Evolutionary conservation across 2,329 filamentous ascomycete species (phyloP).

Genomic region (Falciphora oryzae): DNA sequence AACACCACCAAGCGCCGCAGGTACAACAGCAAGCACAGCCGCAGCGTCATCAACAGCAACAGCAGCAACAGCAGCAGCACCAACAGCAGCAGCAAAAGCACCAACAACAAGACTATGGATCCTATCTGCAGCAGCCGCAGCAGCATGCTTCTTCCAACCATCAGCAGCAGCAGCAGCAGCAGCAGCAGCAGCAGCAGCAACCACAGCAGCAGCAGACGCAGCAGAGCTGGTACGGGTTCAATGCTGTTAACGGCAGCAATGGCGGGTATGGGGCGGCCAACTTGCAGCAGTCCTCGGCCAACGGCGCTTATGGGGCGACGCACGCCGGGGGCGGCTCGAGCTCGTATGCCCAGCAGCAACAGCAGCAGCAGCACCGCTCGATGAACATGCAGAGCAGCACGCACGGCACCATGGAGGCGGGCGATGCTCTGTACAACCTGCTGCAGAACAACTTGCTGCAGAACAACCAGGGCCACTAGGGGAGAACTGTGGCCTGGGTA

Average conservation of each 20-base stretch:
- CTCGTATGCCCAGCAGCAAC: slow-evolving; percentile 17
- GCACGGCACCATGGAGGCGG: slow-evolving; percentile 21
- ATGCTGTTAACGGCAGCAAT: slow-evolving; percentile 18
- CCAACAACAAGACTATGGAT: slow-evolving; percentile 23
- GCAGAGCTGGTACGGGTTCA: slow-evolving; percentile 30
- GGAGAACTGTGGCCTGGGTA: background rate
- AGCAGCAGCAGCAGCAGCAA: slow-evolving; percentile 7
- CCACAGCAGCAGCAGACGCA: slow-evolving; percentile 18
- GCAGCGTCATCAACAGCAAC: slow-evolving; percentile 14
- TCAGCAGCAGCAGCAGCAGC: slow-evolving; percentile 16
- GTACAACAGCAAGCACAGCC: slow-evolving; percentile 18
- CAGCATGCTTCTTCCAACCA: slow-evolving; percentile 13
- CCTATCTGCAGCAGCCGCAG: slow-evolving; percentile 18
- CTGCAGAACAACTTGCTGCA: slow-evolving; percentile 17
- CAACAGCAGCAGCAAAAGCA: slow-evolving; percentile 16
- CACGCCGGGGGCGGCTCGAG: slow-evolving; percentile 9
- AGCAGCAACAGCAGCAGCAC: slow-evolving; percentile 20
- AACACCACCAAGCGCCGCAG: slow-evolving; percentile 13
- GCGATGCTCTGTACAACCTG: slow-evolving; percentile 22
- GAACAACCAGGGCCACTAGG: slow-evolving; percentile 5
- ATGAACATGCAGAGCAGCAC: slow-evolving; percentile 22
- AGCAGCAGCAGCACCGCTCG: slow-evolving; percentile 18
- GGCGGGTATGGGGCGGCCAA: slow-evolving; percentile 18
- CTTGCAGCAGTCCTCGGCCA: slow-evolving; percentile 8
- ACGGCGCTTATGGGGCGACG: slow-evolving; percentile 13